Conservation (phyloP, 805 yeast genomes). For the Naumovozyma castellii region DNA sequence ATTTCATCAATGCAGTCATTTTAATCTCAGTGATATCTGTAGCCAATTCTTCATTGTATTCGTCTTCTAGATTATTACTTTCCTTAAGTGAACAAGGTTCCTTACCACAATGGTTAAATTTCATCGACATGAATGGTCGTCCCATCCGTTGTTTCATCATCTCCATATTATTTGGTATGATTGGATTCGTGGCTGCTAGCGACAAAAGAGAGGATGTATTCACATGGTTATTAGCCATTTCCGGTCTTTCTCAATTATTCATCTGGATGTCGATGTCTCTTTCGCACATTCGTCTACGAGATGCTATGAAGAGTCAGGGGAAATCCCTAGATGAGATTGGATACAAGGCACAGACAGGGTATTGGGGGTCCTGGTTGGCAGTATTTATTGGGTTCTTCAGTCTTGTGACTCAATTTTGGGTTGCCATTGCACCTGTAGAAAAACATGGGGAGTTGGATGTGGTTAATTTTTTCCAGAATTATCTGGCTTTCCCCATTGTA, state of each 20-base stretch:
- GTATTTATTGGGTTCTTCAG: conserved; percentile 41
- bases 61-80: conserved; percentile 47
- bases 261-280: conserved; percentile 71
- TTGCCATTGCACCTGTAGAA: conserved; percentile 51
- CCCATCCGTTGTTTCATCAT: conserved; percentile 42
- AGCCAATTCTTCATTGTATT: conserved; percentile 52
- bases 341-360: conserved; percentile 49
- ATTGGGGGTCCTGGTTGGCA: conserved; percentile 49
- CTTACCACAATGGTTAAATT: conserved; percentile 39
- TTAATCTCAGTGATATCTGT: conserved; percentile 51
- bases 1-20: conserved; percentile 50
- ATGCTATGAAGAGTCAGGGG: conserved; percentile 45
- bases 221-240: conserved; percentile 67
- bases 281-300: conserved; percentile 60
- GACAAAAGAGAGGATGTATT: conserved; percentile 48
- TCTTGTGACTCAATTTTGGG: conserved; percentile 62
- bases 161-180: conserved; percentile 41
- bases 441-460: conserved; percentile 24
- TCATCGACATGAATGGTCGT: conserved; percentile 43
- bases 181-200: conserved; percentile 57
- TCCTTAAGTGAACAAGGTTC: conserved; percentile 44
- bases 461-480: conserved; percentile 40
- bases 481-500: conserved; percentile 39
- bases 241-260: conserved; percentile 68
- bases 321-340: conserved; percentile 47